phyloP scores from a whole-genome alignment of 2,329 filamentous ascomycete genomes.

The Cladosporium cucumerinum region DNA sequence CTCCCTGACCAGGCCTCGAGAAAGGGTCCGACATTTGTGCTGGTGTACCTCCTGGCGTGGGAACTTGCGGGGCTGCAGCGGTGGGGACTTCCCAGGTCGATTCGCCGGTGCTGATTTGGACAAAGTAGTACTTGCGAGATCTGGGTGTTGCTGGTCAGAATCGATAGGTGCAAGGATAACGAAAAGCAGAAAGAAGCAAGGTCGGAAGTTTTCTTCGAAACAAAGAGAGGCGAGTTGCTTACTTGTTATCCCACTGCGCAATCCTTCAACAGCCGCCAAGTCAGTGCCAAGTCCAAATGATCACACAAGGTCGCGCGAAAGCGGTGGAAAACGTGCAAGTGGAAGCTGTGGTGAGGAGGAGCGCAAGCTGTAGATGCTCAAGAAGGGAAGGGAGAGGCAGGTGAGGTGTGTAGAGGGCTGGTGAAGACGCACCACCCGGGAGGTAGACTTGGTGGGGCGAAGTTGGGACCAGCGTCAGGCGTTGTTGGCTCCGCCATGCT shows the following conservation, averaged over 20 bases:
- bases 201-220: not conserved
- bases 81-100: constrained; percentile 42
- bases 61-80: constrained; percentile 37
- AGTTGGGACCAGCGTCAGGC: constrained; percentile 39
- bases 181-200: not conserved
- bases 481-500: constrained; percentile 33
- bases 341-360: constrained; percentile 7
- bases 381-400: constrained; percentile 14
- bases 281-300: constrained; percentile 33
- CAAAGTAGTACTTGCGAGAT: constrained; percentile 43
- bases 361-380: constrained; percentile 12
- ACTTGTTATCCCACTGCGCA: constrained; percentile 42
- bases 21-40: constrained; percentile 36
- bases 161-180: not conserved
- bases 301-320: constrained; percentile 16
- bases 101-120: constrained; percentile 41
- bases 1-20: constrained; percentile 25
- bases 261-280: constrained; percentile 35
- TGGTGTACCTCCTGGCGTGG: constrained; percentile 38
- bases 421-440: constrained; percentile 37
- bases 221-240: constrained; percentile 20
- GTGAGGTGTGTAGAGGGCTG: constrained; percentile 18
- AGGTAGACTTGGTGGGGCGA: constrained; percentile 37
- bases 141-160: constrained; percentile 21
- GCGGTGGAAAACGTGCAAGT: constrained; percentile 13